Evolutionary conservation across 352 stramenopile genomes (phyloP).

Genomic region (Phytophthora palmivora): DNA sequence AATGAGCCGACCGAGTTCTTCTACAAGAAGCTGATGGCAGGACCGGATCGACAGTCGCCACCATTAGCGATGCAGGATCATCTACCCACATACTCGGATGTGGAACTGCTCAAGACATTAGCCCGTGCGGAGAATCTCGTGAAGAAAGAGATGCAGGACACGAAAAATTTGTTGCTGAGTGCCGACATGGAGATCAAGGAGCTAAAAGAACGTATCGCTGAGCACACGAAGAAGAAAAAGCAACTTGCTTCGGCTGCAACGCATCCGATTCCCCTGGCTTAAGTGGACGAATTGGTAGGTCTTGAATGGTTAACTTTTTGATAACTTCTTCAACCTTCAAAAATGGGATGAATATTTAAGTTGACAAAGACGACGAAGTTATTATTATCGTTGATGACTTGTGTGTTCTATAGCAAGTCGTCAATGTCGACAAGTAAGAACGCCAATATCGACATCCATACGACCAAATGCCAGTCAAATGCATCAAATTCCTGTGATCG

Average conservation of each 20-base stretch:
- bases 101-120: conserved; percentile 88
- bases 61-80: conserved; percentile 82
- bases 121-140: conserved; percentile 84
- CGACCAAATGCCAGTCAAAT: too few species aligned
- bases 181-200: conserved; percentile 79
- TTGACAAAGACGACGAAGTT: background rate
- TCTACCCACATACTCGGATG: conserved; percentile 90
- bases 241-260: conserved; percentile 40
- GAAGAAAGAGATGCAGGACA: conserved; percentile 71
- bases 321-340: background rate
- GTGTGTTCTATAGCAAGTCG: background rate
- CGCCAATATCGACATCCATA: too few species aligned
- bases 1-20: conserved; percentile 96
- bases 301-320: conserved; percentile 3
- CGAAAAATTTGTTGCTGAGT: conserved; percentile 73
- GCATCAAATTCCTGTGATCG: too few species aligned
- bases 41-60: conserved; percentile 70
- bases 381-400: too few species aligned
- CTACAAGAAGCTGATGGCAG: conserved; percentile 92
- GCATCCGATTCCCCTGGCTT: background rate
- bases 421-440: too few species aligned
- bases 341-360: conserved; percentile 2
- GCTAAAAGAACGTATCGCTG: conserved; percentile 74
- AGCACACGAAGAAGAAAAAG: conserved; percentile 85
- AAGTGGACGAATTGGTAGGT: background rate